Percentiles rank a stretch among this genome's conserved stretches.
phyloP scores from a whole-genome alignment of 1,284 basidiomycete genomes.

The Fomitopsis betulina region DNA sequence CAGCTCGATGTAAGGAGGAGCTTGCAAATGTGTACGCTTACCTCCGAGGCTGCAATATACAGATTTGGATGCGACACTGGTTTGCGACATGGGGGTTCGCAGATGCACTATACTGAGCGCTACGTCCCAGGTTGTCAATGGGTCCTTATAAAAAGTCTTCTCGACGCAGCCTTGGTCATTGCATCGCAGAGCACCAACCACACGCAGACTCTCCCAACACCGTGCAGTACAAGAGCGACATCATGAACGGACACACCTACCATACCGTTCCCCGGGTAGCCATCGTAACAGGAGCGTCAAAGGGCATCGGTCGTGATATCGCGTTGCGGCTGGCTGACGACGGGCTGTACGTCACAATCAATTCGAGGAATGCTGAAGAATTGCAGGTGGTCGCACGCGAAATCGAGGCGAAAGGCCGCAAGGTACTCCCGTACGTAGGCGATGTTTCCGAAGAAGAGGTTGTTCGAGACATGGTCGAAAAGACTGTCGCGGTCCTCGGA shows the following conservation, averaged over 20 bases:
- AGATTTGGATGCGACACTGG: too few relatives aligned
- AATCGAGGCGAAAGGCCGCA: constrained; percentile 3
- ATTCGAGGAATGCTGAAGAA: constrained; percentile 9
- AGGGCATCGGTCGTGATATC: constrained; percentile 7
- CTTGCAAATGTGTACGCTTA: neutral
- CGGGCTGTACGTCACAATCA: constrained; percentile 18
- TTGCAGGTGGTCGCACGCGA: constrained; percentile 9
- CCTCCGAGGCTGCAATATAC: neutral
- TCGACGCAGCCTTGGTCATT: neutral
- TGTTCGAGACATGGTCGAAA: constrained; percentile 5
- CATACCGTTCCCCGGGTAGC: constrained; percentile 17
- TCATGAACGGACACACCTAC: neutral
- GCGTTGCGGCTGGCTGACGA: constrained; percentile 17
- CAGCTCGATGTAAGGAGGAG: neutral
- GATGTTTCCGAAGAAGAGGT: constrained; percentile 10
- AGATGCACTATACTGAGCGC: too few relatives aligned
- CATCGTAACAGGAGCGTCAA: constrained; percentile 5
- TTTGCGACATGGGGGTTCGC: neutral
- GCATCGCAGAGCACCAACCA: neutral
- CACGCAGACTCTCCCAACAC: neutral
- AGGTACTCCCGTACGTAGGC: neutral
- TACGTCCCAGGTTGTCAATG: too few relatives aligned
- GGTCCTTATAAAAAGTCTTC: too few relatives aligned
- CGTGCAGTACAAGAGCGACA: neutral
- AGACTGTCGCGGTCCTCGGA: constrained; percentile 4